Conservation (phyloP, 805 yeast species). For the Candida chauliodis region DNA sequence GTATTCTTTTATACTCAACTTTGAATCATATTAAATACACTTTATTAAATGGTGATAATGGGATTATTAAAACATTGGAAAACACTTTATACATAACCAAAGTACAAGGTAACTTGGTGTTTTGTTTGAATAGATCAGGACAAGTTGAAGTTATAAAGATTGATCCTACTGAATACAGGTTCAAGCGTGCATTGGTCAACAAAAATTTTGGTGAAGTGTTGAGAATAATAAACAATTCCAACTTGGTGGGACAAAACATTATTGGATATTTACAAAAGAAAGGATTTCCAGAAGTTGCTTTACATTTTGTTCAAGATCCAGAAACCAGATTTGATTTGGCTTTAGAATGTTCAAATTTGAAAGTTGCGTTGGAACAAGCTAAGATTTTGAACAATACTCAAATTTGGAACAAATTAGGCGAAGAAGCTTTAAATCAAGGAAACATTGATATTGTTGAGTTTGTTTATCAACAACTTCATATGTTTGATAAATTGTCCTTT, state of each 20-base stretch:
- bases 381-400: constrained; percentile 60
- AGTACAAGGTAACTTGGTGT: constrained; percentile 68
- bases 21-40: constrained; percentile 94
- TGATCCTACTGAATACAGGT: constrained; percentile 96
- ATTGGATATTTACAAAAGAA: constrained; percentile 91
- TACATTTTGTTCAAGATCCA: constrained; percentile 94
- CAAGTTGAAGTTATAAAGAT: constrained; percentile 73
- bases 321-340: constrained; percentile 96
- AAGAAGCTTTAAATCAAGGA: constrained; percentile 88
- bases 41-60: constrained; percentile 89
- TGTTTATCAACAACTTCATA: constrained; percentile 81
- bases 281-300: constrained; percentile 96
- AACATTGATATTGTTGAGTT: constrained; percentile 80
- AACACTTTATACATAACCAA: constrained; percentile 79
- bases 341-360: constrained; percentile 85
- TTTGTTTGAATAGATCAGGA: constrained; percentile 81
- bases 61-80: constrained; percentile 89
- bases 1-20: constrained; percentile 89
- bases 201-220: constrained; percentile 89
- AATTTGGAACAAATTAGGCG: constrained; percentile 79
- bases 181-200: constrained; percentile 88
- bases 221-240: constrained; percentile 81
- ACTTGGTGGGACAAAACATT: constrained; percentile 94
- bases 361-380: constrained; percentile 87
- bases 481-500: constrained; percentile 87